Evolutionary conservation across 2,329 filamentous ascomycete genomes (phyloP), one percentile per base, ranked within the genome.

Genomic region (Lecanoromycetidae sp.): DNA sequence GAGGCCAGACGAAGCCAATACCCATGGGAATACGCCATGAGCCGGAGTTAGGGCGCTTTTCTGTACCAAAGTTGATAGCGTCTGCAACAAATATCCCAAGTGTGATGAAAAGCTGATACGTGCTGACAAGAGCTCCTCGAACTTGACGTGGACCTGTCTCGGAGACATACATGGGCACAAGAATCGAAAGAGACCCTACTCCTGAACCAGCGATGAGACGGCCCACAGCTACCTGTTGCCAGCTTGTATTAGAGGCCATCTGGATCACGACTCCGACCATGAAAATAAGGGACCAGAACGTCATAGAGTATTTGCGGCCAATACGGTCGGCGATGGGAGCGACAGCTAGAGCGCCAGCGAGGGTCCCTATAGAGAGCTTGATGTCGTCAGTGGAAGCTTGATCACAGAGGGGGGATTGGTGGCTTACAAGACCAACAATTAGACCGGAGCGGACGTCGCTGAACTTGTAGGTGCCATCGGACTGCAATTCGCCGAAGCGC

Each of bases 1-100:
- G 57, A 2, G 74, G 71, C 67, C 71, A 78, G 50, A 76, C 61
- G 56, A 75, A 77, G 2, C 71, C 74, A 26, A 79, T 60, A 1
- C 74, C 76, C 65, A 78, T 74, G 0, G 67, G 63, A 23, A 71
- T 68, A 4, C 69, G 59, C 68, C 69, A 71, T 3, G 66, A 68
- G 3, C 56, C 58, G 12, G 58, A 48, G 32, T 54, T 49, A 6
- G 43, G 32, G 12, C 46, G 50, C 9, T 36, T 32, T 25, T 54
- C 44, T 2, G 66, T 69, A 22, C 68, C 68, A 39, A 59, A 71
- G 50, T 70, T 70, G 57, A 71, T 67, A 45, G 65, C 66, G 30
- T 67, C 62, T n/a, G 68, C 66, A 7, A 68, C 56, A 47, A 70
- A 66, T 41, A 70, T 70, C 3, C 67, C 67, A 6, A 69, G 54